Evolutionary conservation across 805 yeast genomes (phyloP).

Genomic region (Wickerhamomyces xylosicus): DNA sequence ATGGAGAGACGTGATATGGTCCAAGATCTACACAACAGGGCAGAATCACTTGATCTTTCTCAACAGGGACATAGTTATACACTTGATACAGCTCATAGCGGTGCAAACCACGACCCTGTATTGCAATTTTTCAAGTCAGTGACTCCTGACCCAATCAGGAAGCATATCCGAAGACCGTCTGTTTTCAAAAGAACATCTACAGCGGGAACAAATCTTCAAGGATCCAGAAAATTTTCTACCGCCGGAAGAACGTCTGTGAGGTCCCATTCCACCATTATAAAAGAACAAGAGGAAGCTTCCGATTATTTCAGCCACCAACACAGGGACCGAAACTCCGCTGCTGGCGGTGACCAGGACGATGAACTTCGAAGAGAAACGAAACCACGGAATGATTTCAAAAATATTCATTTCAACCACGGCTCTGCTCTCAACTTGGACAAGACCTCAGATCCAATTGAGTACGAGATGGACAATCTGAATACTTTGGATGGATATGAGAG

Average conservation of each 20-base stretch:
- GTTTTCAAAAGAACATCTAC: constrained; percentile 6
- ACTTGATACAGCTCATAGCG: constrained; percentile 6
- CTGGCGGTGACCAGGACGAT: too few relatives aligned
- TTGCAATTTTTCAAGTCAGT: constrained; percentile 19
- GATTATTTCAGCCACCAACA: constrained; percentile 1
- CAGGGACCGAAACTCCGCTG: too few relatives aligned
- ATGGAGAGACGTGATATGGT: constrained; percentile 50
- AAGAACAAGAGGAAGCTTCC: too few relatives aligned
- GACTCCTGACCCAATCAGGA: constrained; percentile 17
- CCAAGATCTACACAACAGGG: constrained; percentile 15
- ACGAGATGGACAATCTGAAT: background rate
- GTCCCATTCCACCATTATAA: too few relatives aligned
- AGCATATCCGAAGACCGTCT: constrained; percentile 15
- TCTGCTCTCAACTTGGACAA: background rate
- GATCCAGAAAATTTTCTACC: background rate
- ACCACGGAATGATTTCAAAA: constrained; percentile 3
- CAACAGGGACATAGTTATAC: constrained; percentile 12
- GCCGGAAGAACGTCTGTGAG: too few relatives aligned
- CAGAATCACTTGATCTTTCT: background rate
- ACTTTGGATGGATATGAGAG: too few relatives aligned
- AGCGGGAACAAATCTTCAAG: background rate
- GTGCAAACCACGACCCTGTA: constrained; percentile 14
- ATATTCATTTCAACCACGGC: constrained; percentile 9
- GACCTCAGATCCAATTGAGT: background rate
- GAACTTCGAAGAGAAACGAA: background rate